Evolutionary conservation across 2,329 filamentous ascomycete species (phyloP).

Genomic region (Phialophora verrucosa): DNA sequence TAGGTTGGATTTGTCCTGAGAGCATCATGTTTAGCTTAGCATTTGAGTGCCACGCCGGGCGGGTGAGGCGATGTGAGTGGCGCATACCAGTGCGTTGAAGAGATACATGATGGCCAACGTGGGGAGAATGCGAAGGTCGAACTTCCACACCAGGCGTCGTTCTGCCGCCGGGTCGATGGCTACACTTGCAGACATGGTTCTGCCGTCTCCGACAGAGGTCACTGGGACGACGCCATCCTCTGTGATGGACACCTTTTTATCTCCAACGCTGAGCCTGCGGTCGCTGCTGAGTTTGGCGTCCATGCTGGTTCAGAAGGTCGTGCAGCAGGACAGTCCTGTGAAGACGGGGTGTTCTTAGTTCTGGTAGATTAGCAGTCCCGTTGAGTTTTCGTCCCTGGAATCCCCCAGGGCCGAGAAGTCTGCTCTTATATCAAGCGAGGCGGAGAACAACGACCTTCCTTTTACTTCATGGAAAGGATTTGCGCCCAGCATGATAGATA

Average conservation of each 20-base stretch:
- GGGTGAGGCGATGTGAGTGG: background rate
- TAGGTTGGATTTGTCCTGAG: slow-evolving; percentile 56
- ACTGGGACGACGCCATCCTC: slow-evolving; percentile 21
- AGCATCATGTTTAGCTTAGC: background rate
- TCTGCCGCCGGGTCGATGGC: slow-evolving; percentile 55
- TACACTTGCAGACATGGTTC: slow-evolving; percentile 27
- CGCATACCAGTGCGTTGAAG: slow-evolving; percentile 43
- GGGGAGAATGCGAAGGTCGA: slow-evolving; percentile 62
- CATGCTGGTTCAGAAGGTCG: slow-evolving; percentile 10
- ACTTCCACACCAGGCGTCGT: slow-evolving; percentile 59
- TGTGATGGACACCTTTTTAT: slow-evolving; percentile 21
- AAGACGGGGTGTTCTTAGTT: background rate
- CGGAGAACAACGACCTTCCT: background rate
- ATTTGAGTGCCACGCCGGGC: background rate
- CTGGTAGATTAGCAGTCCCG: background rate
- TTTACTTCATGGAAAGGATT: background rate
- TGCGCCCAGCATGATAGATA: background rate
- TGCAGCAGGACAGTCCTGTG: background rate
- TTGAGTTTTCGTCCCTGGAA: background rate
- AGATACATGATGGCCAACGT: slow-evolving; percentile 66
- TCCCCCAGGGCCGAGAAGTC: background rate
- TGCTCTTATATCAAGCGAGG: background rate
- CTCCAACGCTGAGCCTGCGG: slow-evolving; percentile 8
- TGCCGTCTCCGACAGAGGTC: slow-evolving; percentile 8
- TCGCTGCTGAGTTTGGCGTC: slow-evolving; percentile 9